Evolutionary conservation across 2,329 filamentous ascomycete genomes (phyloP).

Genomic region (Tolypocladium album): DNA sequence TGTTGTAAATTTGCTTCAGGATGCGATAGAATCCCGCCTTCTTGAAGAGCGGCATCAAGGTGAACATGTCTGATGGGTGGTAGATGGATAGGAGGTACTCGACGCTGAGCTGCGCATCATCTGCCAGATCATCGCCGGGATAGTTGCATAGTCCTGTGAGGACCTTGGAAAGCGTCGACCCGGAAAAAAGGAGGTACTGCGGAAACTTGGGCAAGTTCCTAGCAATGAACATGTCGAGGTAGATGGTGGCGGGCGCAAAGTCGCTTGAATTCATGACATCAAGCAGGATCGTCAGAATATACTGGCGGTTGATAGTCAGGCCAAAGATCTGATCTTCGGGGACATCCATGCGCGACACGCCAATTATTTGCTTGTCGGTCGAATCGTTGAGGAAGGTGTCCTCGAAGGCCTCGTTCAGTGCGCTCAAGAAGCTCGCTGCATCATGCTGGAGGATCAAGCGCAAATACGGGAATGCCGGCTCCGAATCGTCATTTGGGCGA

Average conservation of each 20-base stretch:
- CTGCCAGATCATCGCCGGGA: slow-evolving; percentile 67
- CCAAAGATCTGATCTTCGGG: slow-evolving; percentile 57
- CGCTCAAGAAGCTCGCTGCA: slow-evolving; percentile 84
- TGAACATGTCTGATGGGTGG: slow-evolving; percentile 71
- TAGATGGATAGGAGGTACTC: slow-evolving; percentile 93
- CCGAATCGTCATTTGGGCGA: slow-evolving; percentile 39
- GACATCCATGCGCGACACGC: slow-evolving; percentile 36
- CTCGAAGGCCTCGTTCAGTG: slow-evolving; percentile 94
- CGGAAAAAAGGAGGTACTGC: slow-evolving; percentile 85
- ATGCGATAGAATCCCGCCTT: slow-evolving; percentile 82
- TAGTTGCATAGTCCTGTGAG: slow-evolving; percentile 77
- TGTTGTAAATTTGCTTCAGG: slow-evolving; percentile 76
- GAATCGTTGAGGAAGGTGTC: slow-evolving; percentile 84
- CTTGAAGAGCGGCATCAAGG: slow-evolving; percentile 66
- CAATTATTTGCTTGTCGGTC: slow-evolving; percentile 49
- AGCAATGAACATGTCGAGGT: slow-evolving; percentile 97
- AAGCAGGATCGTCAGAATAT: slow-evolving; percentile 79
- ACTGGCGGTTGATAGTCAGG: slow-evolving; percentile 76
- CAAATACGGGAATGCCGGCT: slow-evolving; percentile 78
- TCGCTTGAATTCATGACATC: slow-evolving; percentile 76
- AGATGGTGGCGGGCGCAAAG: slow-evolving; percentile 73
- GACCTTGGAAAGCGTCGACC: slow-evolving; percentile 72
- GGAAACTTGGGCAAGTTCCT: slow-evolving; percentile 94
- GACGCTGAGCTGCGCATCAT: slow-evolving; percentile 93
- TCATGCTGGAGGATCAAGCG: slow-evolving; percentile 80